A percentile compares a stretch with the other conserved stretches of the same genome.
Evolutionary conservation across 306 rosid genomes (phyloP).

Genomic region (Prunus mume): DNA sequence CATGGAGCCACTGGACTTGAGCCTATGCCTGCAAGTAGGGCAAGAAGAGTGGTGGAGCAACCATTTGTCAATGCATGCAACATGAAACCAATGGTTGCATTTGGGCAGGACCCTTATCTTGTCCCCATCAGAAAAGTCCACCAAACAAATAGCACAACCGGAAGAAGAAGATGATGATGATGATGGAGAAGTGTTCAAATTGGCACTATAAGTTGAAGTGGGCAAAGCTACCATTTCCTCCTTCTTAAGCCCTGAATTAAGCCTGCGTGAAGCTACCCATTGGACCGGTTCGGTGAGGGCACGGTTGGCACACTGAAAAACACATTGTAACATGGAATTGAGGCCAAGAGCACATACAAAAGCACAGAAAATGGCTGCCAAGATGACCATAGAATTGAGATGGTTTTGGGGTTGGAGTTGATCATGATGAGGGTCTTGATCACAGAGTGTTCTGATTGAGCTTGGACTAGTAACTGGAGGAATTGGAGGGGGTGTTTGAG

Average conservation of each 20-base stretch:
- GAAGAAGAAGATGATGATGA: slow-evolving; percentile 30
- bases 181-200: neutral
- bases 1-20: slow-evolving; percentile 29
- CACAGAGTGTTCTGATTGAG: slow-evolving; percentile 17
- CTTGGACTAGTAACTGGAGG: slow-evolving; percentile 29
- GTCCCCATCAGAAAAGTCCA: slow-evolving; percentile 67
- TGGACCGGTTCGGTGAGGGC: slow-evolving; percentile 41
- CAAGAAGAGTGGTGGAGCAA: slow-evolving; percentile 74
- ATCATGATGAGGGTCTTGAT: slow-evolving; percentile 14
- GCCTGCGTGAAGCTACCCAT: slow-evolving; percentile 49
- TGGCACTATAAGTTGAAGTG: slow-evolving; percentile 37
- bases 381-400: slow-evolving; percentile 35
- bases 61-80: slow-evolving; percentile 76
- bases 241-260: slow-evolving; percentile 68
- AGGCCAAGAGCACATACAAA: slow-evolving; percentile 72
- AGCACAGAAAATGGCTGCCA: slow-evolving; percentile 63
- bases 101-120: slow-evolving; percentile 61
- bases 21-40: slow-evolving; percentile 69
- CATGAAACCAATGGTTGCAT: slow-evolving; percentile 72
- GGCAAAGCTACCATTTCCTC: slow-evolving; percentile 68
- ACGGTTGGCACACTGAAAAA: slow-evolving; percentile 56
- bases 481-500: slow-evolving; percentile 31
- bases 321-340: slow-evolving; percentile 59
- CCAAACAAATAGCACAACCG: slow-evolving; percentile 63
- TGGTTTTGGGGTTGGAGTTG: slow-evolving; percentile 14